A percentile compares a stretch with the other conserved stretches of the same genome.
phyloP scores from a whole-genome alignment of 2,329 filamentous ascomycete genomes.

The Diaporthe amygdali region DNA sequence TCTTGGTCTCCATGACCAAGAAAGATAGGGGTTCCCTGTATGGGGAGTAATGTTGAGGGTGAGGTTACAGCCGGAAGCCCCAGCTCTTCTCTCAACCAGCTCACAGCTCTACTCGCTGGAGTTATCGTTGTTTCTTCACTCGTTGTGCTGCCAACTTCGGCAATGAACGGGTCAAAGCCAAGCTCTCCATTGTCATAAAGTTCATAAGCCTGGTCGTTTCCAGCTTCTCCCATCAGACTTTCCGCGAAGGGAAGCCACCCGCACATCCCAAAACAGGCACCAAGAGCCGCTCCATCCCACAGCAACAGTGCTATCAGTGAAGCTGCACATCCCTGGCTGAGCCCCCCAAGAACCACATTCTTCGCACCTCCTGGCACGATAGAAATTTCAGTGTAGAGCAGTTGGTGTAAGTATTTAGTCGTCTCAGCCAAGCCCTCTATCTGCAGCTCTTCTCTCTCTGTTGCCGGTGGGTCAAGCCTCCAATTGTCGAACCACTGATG shows the following conservation, averaged over 20 bases:
- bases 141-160: background rate
- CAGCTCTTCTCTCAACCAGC: background rate
- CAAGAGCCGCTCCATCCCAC: constrained; percentile 46
- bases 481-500: constrained; percentile 53
- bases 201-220: constrained; percentile 36
- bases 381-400: constrained; percentile 42
- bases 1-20: constrained; percentile 51
- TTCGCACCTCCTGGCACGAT: constrained; percentile 38
- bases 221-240: background rate
- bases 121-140: background rate
- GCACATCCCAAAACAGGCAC: constrained; percentile 47
- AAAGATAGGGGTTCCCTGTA: constrained; percentile 44
- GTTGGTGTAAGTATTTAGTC: constrained; percentile 40
- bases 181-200: constrained; percentile 21
- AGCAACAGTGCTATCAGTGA: constrained; percentile 46
- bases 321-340: constrained; percentile 61
- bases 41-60: background rate
- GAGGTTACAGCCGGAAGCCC: background rate
- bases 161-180: constrained; percentile 13
- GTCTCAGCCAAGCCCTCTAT: constrained; percentile 47
- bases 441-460: constrained; percentile 37
- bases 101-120: background rate
- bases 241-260: constrained; percentile 48
- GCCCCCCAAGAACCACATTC: constrained; percentile 52
- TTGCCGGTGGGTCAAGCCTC: constrained; percentile 33